Evolutionary conservation across 176 grass and related monocot species (phyloP), one percentile per base, ranked within the genome.

Genomic region (Thalia dealbata): DNA sequence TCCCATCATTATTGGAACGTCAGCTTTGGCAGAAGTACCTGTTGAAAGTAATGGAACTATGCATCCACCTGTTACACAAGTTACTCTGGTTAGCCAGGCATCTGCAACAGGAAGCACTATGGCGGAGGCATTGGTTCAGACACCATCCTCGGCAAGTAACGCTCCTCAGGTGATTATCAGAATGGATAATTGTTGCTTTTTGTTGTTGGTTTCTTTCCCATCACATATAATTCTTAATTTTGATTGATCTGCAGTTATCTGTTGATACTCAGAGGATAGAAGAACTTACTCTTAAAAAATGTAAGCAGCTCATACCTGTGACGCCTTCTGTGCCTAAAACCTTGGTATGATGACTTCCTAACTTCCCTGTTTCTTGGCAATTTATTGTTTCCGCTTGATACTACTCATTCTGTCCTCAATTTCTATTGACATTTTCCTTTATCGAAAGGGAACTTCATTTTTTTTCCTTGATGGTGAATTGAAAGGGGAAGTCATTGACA

Each of bases 121-220:
- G 90, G 86, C 86, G 58, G 83, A 89, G 81, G 85, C 90, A 72
- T 79, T 92, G 26, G 85, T 85, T 79, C 90, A 92, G 52, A 61
- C 76, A 0, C 90, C 90, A n/a, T 68, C 85, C 60, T 82, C 74
- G 70, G 72, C 67, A 74, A 78, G 67, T 45, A 86, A 81, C 7
- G 13, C 76, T 30, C 89, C 82, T 12, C 90, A 89, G 90, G 90
- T 92, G 68, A 45, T 58, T 41, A 54, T 64, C 59, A 73, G 18
- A 76, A 50, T 73, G 54, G 54, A 30, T 44, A n/a, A 23, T 60
- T 52, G 78, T 61, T 19, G 10, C 28, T 24, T 69, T 6, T 43
- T 61, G 6, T 70, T 30, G 30, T 14, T 3, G 28, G 71, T 78
- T 13, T 50, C 52, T 42, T 79, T 6, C 27, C 23, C 27, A 51